phyloP scores from a whole-genome alignment of 1,284 basidiomycete species.

The Tausonia pullulans region DNA sequence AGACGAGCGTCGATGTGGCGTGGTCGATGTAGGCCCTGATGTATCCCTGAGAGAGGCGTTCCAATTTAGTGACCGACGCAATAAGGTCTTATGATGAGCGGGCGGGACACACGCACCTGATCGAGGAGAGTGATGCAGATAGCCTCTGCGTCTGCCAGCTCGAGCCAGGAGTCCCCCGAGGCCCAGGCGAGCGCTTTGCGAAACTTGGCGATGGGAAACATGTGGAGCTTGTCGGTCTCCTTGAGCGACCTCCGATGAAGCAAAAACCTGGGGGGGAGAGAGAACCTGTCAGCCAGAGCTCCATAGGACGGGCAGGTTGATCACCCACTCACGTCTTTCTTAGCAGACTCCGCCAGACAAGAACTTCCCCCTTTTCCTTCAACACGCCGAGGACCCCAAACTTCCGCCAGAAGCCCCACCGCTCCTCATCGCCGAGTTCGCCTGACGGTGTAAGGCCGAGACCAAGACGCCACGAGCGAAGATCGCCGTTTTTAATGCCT shows the following conservation, averaged over 20 bases:
- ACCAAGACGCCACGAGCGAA: conserved; percentile 28
- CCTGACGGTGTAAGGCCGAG: conserved; percentile 18
- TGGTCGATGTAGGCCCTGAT: conserved; percentile 12
- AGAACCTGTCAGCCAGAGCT: not conserved
- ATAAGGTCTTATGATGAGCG: not conserved
- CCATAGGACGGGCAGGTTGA: not conserved
- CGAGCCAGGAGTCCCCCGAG: conserved; percentile 16
- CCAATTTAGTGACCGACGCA: not conserved
- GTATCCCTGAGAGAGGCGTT: conserved; percentile 1
- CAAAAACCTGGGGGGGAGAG: not conserved
- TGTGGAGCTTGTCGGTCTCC: not conserved
- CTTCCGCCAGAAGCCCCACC: conserved; percentile 33
- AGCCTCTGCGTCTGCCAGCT: conserved; percentile 19
- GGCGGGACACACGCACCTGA: conserved; percentile 12
- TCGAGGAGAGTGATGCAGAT: conserved; percentile 17
- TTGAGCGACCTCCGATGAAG: not conserved
- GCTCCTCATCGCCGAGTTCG: not conserved
- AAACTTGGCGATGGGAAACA: conserved; percentile 17
- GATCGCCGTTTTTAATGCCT: conserved; percentile 31
- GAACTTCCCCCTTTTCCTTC: conserved; percentile 35
- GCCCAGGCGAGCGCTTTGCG: conserved; percentile 17
- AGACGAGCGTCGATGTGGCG: conserved; percentile 7
- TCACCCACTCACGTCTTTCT: conserved; percentile 29
- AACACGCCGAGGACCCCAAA: conserved; percentile 33
- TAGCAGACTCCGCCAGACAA: conserved; percentile 37